A percentile compares a stretch with the other conserved stretches of the same genome.
Evolutionary conservation across 1,139 yeast genomes (phyloP).

Genomic region (Sugiyamaella japonica): DNA sequence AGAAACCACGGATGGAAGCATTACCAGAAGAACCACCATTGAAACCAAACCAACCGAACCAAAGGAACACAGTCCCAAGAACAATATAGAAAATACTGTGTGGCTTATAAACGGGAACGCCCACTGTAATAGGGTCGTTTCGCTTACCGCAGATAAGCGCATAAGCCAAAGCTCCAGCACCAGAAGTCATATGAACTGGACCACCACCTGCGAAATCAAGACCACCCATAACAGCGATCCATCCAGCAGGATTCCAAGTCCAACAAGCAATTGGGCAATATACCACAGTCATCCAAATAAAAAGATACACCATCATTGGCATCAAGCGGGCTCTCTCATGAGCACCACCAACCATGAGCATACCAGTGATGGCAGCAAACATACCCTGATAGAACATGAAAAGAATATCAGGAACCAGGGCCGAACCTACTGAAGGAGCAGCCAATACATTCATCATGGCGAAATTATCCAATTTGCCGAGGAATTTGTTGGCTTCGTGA

Average conservation of each 20-base stretch:
- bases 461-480: slow-evolving; percentile 80
- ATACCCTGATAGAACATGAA: slow-evolving; percentile 92
- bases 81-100: slow-evolving; percentile 72
- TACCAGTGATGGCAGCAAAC: slow-evolving; percentile 92
- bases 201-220: slow-evolving; percentile 98
- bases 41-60: slow-evolving; percentile 99
- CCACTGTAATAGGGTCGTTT: slow-evolving; percentile 60
- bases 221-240: slow-evolving; percentile 80
- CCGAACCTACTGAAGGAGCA: slow-evolving; percentile 64
- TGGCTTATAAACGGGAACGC: slow-evolving; percentile 79
- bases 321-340: slow-evolving; percentile 96
- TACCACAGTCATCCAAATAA: slow-evolving; percentile 93
- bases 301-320: slow-evolving; percentile 93
- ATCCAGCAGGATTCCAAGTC: slow-evolving; percentile 94
- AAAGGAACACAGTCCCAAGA: slow-evolving; percentile 88
- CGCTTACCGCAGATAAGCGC: slow-evolving; percentile 91
- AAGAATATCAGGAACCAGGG: slow-evolving; percentile 77
- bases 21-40: slow-evolving; percentile 97
- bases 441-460: slow-evolving; percentile 79
- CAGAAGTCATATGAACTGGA: slow-evolving; percentile 94
- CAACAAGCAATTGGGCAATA: slow-evolving; percentile 95
- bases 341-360: slow-evolving; percentile 95
- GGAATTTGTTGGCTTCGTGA: slow-evolving; percentile 63
- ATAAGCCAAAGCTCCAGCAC: slow-evolving; percentile 92
- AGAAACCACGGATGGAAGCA: slow-evolving; percentile 87